These are phyloP conservation scores for Kalmusia sp. DNA, from an alignment of 2,329 filamentous ascomycete species.

Conservation along the genomic window DNA sequence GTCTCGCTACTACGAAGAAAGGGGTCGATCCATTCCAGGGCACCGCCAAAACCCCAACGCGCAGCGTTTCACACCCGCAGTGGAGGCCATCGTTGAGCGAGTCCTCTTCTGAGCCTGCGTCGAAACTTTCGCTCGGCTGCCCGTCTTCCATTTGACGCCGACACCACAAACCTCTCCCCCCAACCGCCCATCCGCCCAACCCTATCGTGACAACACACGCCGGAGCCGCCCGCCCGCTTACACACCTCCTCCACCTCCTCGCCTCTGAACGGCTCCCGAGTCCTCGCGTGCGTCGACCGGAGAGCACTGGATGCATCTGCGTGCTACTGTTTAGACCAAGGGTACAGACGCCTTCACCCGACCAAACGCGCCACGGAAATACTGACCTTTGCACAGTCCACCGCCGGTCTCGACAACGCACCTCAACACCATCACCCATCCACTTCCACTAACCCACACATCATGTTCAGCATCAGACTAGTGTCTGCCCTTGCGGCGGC, in stretches of 20 bases:
- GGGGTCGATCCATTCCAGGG: slow-evolving; percentile 46
- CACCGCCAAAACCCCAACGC: slow-evolving; percentile 38
- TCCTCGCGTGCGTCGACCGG: slow-evolving; percentile 14
- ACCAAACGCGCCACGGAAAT: slow-evolving; percentile 21
- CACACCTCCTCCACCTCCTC: slow-evolving; percentile 8
- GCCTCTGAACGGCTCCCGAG: slow-evolving; percentile 13
- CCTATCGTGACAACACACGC: slow-evolving; percentile 5
- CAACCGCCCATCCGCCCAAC: neutral
- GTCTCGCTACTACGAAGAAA: slow-evolving; percentile 26
- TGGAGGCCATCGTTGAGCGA: slow-evolving; percentile 44
- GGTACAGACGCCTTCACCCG: slow-evolving; percentile 24
- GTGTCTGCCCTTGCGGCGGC: slow-evolving; percentile 41
- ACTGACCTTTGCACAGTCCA: slow-evolving; percentile 30
- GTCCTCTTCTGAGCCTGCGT: slow-evolving; percentile 30
- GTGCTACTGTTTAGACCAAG: slow-evolving; percentile 28
- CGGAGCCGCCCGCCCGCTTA: slow-evolving; percentile 11
- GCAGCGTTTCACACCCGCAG: slow-evolving; percentile 44
- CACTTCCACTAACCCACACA: slow-evolving; percentile 11
- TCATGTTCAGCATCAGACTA: slow-evolving; percentile 43
- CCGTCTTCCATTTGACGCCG: slow-evolving; percentile 4
- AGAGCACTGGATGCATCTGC: slow-evolving; percentile 31
- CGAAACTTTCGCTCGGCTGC: slow-evolving; percentile 19
- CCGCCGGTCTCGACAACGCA: slow-evolving; percentile 27
- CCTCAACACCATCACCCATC: slow-evolving; percentile 9
- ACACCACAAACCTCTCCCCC: neutral